Evolutionary conservation across 2,329 filamentous ascomycete species (phyloP), one percentile per base, ranked within the genome.

Genomic region (Plectosphaerella cucumerina): DNA sequence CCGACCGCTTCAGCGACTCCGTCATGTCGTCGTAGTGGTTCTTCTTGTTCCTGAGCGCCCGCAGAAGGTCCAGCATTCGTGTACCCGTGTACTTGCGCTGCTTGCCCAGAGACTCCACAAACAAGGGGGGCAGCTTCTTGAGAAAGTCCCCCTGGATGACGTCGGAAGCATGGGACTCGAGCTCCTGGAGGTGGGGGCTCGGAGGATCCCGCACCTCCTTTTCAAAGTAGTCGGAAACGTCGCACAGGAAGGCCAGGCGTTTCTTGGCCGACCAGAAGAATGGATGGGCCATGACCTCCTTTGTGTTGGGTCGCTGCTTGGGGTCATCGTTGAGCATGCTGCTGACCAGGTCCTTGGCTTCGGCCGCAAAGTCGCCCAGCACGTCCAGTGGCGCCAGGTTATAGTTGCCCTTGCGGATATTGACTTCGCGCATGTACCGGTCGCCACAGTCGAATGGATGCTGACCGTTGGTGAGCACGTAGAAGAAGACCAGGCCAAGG

Each of bases 1-100:
- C 89, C 26, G 69, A 66, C 54, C 73, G 74, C 61, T 80, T 93
- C 56, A 96, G 80, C 46, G 83, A 73, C 14, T 92, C 88, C 6
- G 89, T 81, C 89, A 99, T 93, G 66, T 99, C 94, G 63, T 96
- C 92, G 66, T 97, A 99, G 65, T 99, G 94, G 57, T 97, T 96
- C 61, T 89, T 89, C 80, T 99, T 99, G 71, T 99, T 99, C 21
- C 94, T 80, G 50, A 99, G 74, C 2, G 93, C 94, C 2, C 94
- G 82, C 18, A 99, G 73, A 20, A 99, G 76, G 69, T 99, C 94
- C 50, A 99, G 72, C 64, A 99, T 81, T 44, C 84, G 82, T 2
- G 82, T 80, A 1, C 92, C 92, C 0, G 88, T 94, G 70, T 99
- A 99, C 70, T 96, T 97, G 62, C 93, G 83, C 70, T 97, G 93